Evolutionary conservation across 1,284 basidiomycete genomes (phyloP).

Genomic region (Acaromyces ingoldii): DNA sequence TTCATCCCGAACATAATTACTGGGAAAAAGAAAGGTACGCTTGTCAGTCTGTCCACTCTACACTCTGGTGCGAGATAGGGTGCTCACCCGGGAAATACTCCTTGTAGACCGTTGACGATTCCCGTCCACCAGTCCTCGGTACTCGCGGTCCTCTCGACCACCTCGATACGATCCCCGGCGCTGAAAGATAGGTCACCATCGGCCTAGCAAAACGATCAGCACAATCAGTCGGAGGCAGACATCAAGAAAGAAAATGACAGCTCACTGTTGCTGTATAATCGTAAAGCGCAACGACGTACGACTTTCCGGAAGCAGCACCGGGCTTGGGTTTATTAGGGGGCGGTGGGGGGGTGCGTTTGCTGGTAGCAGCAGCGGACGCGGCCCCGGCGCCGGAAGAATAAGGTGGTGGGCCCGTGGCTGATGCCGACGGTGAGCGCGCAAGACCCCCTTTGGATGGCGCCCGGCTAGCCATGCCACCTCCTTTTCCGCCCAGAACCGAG

Average conservation of each 20-base stretch:
- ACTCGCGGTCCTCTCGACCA: constrained; percentile 76
- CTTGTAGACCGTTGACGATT: constrained; percentile 72
- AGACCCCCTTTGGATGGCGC: constrained; percentile 14
- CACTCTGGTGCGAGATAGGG: not conserved
- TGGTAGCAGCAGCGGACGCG: constrained; percentile 51
- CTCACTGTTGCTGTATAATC: constrained; percentile 79
- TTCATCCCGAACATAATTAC: constrained; percentile 8
- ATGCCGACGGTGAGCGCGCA: constrained; percentile 8
- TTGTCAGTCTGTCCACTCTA: not conserved
- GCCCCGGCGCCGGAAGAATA: constrained; percentile 46
- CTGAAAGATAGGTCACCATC: constrained; percentile 89
- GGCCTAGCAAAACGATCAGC: too few species aligned
- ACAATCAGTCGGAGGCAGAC: too few species aligned
- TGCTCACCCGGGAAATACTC: constrained; percentile 77
- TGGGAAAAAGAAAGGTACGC: not conserved
- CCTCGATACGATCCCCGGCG: constrained; percentile 87
- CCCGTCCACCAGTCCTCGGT: constrained; percentile 99
- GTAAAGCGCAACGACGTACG: constrained; percentile 88
- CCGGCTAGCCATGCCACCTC: constrained; percentile 10
- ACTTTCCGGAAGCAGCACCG: constrained; percentile 57
- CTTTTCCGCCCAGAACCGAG: not conserved
- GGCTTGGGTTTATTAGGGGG: constrained; percentile 77
- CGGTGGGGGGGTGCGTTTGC: constrained; percentile 78
- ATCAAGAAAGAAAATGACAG: too few species aligned
- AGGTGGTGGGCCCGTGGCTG: constrained; percentile 50